Conservation (phyloP, 495 filamentous ascomycete species). For the Aspergillus steynii region DNA sequence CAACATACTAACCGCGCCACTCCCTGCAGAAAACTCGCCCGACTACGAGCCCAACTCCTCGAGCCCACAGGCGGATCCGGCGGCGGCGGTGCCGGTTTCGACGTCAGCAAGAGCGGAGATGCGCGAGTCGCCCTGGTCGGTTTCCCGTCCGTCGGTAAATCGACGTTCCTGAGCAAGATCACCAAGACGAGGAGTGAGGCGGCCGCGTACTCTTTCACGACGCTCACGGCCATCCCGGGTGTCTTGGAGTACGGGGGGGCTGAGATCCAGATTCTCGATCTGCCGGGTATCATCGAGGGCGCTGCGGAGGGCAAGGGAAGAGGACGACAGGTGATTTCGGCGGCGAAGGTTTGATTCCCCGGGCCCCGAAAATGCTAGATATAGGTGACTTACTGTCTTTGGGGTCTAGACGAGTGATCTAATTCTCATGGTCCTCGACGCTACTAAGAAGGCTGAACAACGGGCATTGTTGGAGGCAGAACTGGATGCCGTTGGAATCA, state of each 20-base stretch:
- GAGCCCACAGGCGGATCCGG: slow-evolving; percentile 84
- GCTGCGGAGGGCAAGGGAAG: slow-evolving; percentile 94
- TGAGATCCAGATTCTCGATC: slow-evolving; percentile 97
- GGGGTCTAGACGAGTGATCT: slow-evolving; percentile 80
- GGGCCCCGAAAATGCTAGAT: background rate
- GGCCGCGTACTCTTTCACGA: slow-evolving; percentile 97
- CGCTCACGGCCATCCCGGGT: slow-evolving; percentile 94
- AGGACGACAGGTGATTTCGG: slow-evolving; percentile 95
- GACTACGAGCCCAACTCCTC: slow-evolving; percentile 90
- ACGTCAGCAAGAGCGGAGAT: slow-evolving; percentile 96
- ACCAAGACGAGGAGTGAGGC: slow-evolving; percentile 98
- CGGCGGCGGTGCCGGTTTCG: slow-evolving; percentile 80
- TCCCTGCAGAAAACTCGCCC: slow-evolving; percentile 80
- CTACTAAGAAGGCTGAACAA: slow-evolving; percentile 95
- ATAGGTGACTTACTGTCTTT: slow-evolving; percentile 3
- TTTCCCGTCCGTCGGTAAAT: slow-evolving; percentile 98
- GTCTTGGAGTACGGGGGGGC: slow-evolving; percentile 98
- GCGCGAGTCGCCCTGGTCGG: slow-evolving; percentile 96
- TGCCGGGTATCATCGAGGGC: slow-evolving; percentile 98
- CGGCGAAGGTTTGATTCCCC: slow-evolving; percentile 65
- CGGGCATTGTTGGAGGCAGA: slow-evolving; percentile 86
- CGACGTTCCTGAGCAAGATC: slow-evolving; percentile 97
- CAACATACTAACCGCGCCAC: slow-evolving; percentile 1
- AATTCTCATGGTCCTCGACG: slow-evolving; percentile 95
- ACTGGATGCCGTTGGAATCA: slow-evolving; percentile 93